Evolutionary conservation across 2,329 filamentous ascomycete genomes (phyloP), one percentile per base, ranked within the genome.

Genomic region (Pleochaeta shiraiana): DNA sequence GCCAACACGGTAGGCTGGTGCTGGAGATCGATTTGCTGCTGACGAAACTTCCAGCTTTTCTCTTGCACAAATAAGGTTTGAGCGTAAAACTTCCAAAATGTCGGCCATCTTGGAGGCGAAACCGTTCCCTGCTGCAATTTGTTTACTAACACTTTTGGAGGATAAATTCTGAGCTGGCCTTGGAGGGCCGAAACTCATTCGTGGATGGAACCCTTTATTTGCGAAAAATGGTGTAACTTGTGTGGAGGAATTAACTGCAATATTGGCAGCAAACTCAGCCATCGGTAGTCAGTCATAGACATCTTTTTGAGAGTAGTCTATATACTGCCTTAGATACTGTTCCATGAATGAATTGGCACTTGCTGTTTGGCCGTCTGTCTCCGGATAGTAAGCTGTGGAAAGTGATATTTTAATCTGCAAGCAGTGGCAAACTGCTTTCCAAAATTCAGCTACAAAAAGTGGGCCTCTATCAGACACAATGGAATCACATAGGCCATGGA

Each of bases 261-360:
- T 69, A 37, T 68, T 66, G 19, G 65, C 64, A 0, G 67, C 65
- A 34, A 68, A 68, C 43, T 70, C 64, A 9, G 67, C 65, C 9
- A 69, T 21, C 5, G 65, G 66, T 19, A 69, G 65, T 26, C 33
- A 65, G 24, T 65, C 31, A 0, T 21, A 57, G 64, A 63, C 69
- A 33, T 69, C 60, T n/a, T 67, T 65, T 34, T 69, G 64, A 31
- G 67, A 26, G 31, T 66, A 68, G 57, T 64, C 50, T 19, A 67
- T 50, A 26, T 65, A 69, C 5, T 43, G 16, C 0, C 64, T 63
- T 12, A 69, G 45, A 30, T 65, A 66, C 12, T 61, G 28, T 64
- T 68, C 65, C 21, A 69, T 59, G 7, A 61, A 65, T 34, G 63
- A 24, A 31, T 69, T 69, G 1, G 59, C 21, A 0, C 33, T 55